phyloP scores from a whole-genome alignment of 495 filamentous ascomycete genomes.

The Lophiotrema nucula region DNA sequence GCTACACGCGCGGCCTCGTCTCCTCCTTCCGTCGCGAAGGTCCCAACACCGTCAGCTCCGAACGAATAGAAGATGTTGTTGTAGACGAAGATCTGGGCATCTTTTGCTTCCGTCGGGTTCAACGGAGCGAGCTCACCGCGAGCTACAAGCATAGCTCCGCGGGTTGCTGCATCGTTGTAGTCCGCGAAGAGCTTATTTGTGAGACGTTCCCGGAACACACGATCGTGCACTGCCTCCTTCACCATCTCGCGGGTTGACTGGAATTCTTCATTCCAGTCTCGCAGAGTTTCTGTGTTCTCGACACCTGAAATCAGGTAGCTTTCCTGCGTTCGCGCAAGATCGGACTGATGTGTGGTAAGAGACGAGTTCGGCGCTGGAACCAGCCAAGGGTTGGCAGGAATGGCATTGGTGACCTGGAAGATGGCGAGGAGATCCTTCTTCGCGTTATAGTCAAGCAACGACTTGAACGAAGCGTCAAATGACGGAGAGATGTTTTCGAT shows the following conservation, averaged over 20 bases:
- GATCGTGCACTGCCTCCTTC: constrained; percentile 88
- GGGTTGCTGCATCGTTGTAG: constrained; percentile 91
- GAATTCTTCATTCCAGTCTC: constrained; percentile 99
- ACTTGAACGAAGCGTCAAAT: constrained; percentile 69
- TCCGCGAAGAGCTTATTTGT: constrained; percentile 96
- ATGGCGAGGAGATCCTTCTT: constrained; percentile 81
- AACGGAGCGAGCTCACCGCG: constrained; percentile 92
- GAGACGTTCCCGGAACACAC: constrained; percentile 91
- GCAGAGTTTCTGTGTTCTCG: constrained; percentile 87
- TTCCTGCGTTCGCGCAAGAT: constrained; percentile 88
- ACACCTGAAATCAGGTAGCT: constrained; percentile 83
- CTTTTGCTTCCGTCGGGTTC: constrained; percentile 87
- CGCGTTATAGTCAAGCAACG: constrained; percentile 76
- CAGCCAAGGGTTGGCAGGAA: constrained; percentile 90
- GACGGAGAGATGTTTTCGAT: constrained; percentile 75
- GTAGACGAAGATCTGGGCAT: constrained; percentile 98
- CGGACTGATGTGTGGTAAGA: constrained; percentile 68
- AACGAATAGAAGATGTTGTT: constrained; percentile 99
- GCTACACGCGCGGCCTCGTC: constrained; percentile 96
- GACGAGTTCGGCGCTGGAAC: constrained; percentile 66
- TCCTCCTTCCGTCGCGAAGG: constrained; percentile 92
- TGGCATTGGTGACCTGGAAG: constrained; percentile 92
- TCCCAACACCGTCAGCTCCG: constrained; percentile 95
- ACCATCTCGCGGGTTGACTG: constrained; percentile 93
- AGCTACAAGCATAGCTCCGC: constrained; percentile 90